These are phyloP conservation scores for Lactarius evosmus DNA, from an alignment of 768 basidiomycete species.

Conservation along the genomic window DNA sequence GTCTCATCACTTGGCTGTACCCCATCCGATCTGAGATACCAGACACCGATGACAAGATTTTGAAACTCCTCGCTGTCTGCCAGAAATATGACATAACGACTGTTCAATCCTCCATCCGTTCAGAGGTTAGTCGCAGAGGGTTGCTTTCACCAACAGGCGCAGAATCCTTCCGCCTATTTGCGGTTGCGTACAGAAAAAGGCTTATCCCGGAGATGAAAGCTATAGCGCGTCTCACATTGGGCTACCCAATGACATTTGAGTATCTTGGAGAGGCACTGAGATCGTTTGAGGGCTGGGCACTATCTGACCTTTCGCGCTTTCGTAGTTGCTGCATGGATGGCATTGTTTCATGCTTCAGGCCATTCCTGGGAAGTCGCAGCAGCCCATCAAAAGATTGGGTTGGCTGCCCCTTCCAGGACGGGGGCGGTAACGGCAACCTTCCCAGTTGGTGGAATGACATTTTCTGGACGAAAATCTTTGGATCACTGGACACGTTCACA, in stretches of 20 bases:
- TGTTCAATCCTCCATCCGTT: slow-evolving; percentile 3
- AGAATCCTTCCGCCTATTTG: background rate
- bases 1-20: slow-evolving; percentile 10
- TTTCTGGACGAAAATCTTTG: background rate
- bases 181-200: background rate
- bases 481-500: background rate
- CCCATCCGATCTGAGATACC: background rate
- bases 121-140: background rate
- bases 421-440: too few species aligned
- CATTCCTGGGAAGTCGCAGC: background rate
- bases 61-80: slow-evolving; percentile 1
- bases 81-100: slow-evolving; percentile 9
- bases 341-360: background rate
- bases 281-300: background rate
- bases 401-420: slow-evolving; percentile 5
- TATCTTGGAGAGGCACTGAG: slow-evolving; percentile 23
- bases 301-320: background rate
- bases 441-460: background rate
- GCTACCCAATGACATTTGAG: background rate
- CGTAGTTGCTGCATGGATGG: background rate
- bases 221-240: background rate
- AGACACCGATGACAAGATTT: background rate
- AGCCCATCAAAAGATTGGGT: background rate
- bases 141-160: background rate
- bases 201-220: slow-evolving; percentile 6